Evolutionary conservation across 805 yeast genomes (phyloP).

Genomic region (Metschnikowia dekortorum): DNA sequence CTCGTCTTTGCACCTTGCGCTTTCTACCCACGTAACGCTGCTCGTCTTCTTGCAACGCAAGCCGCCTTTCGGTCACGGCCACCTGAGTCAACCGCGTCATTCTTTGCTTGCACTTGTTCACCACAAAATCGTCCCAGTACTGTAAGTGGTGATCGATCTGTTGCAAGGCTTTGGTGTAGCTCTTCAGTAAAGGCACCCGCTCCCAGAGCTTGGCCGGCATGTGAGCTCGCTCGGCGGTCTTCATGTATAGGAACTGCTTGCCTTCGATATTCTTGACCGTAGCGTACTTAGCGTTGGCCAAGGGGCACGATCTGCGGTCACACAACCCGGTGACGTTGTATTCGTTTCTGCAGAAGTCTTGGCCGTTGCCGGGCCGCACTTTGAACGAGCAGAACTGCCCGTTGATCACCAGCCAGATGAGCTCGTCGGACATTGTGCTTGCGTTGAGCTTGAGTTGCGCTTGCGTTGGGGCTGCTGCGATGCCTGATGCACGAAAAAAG

Average conservation of each 20-base stretch:
- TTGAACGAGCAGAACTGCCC: constrained; percentile 95
- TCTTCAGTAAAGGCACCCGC: constrained; percentile 82
- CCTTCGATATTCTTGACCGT: constrained; percentile 82
- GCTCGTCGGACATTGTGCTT: constrained; percentile 60
- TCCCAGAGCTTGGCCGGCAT: constrained; percentile 95
- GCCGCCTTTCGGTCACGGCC: constrained; percentile 88
- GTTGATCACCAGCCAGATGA: constrained; percentile 96
- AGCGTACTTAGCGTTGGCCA: constrained; percentile 90
- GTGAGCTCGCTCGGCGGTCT: constrained; percentile 96
- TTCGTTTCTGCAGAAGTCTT: constrained; percentile 92
- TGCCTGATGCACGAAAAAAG: constrained; percentile 1
- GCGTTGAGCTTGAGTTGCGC: neutral
- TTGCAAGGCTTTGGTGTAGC: constrained; percentile 78
- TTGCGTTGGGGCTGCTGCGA: neutral
- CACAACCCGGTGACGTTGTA: constrained; percentile 95
- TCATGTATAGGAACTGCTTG: constrained; percentile 80
- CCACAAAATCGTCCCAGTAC: constrained; percentile 89
- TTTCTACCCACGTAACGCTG: constrained; percentile 90
- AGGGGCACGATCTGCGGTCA: constrained; percentile 88
- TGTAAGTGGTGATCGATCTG: constrained; percentile 85
- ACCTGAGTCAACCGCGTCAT: constrained; percentile 92
- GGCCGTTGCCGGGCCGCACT: constrained; percentile 81
- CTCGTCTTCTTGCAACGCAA: constrained; percentile 87
- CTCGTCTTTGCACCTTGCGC: constrained; percentile 93
- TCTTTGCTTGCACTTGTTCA: constrained; percentile 94